phyloP scores from a whole-genome alignment of 768 basidiomycete species.

The Kwoniella shandongensis region DNA sequence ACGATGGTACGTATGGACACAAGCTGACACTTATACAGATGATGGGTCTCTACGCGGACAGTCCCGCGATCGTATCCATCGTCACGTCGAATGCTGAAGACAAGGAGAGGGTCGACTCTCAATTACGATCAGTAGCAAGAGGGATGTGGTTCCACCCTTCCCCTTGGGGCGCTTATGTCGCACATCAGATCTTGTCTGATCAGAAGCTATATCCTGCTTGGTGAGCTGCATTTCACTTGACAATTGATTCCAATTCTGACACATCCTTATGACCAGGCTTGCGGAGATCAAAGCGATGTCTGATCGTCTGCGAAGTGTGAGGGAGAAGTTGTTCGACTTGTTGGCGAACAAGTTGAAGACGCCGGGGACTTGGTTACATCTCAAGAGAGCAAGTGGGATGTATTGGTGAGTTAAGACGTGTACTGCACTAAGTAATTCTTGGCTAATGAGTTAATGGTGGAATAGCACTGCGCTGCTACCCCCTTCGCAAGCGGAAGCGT shows the following conservation, averaged over 20 bases:
- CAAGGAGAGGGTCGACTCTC: conserved; percentile 47
- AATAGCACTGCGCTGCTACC: conserved; percentile 39
- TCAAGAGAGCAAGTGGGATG: conserved; percentile 96
- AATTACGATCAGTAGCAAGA: conserved; percentile 45
- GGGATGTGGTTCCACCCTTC: conserved; percentile 50
- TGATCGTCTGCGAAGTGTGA: conserved; percentile 87
- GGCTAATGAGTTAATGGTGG: too few species aligned
- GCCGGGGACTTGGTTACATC: conserved; percentile 92
- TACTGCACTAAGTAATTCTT: not conserved
- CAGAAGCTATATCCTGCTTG: conserved; percentile 76
- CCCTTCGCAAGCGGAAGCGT: conserved; percentile 33
- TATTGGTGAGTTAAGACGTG: conserved; percentile 67
- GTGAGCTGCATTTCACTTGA: conserved; percentile 57
- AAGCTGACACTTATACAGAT: conserved; percentile 31
- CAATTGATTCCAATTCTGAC: not conserved
- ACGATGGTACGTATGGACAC: not conserved
- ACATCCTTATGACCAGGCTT: conserved; percentile 60
- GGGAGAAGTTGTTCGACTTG: conserved; percentile 74
- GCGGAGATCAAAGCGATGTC: conserved; percentile 94
- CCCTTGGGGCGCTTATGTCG: conserved; percentile 49
- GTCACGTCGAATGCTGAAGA: conserved; percentile 40
- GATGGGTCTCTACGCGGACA: conserved; percentile 53
- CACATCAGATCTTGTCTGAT: conserved; percentile 66
- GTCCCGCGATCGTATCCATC: conserved; percentile 51
- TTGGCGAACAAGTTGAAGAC: conserved; percentile 78